phyloP scores from a whole-genome alignment of 306 rosid species.

The Luffa acutangula region DNA sequence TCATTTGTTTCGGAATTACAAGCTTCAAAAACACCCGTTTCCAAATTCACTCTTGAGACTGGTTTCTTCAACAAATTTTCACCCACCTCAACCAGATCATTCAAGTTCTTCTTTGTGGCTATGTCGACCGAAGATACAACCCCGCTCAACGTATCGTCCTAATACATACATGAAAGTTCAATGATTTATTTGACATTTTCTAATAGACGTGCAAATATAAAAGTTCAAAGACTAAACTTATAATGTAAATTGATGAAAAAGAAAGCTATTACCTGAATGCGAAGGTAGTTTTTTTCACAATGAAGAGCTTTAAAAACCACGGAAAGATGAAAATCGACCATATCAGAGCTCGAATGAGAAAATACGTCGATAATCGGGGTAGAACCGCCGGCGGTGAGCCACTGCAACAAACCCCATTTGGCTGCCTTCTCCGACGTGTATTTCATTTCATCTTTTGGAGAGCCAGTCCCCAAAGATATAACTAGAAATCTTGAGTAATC shows the following conservation, averaged over 20 bases:
- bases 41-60: conserved; percentile 25
- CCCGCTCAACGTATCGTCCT: conserved; percentile 44
- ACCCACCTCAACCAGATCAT: conserved; percentile 35
- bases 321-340: conserved; percentile 44
- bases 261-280: conserved; percentile 30
- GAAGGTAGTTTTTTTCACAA: conserved; percentile 30
- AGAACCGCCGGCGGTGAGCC: conserved; percentile 34
- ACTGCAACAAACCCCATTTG: conserved; percentile 42
- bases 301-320: conserved; percentile 31
- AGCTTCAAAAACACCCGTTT: conserved; percentile 24
- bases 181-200: too few relatives aligned
- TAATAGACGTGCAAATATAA: too few relatives aligned
- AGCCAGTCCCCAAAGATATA: conserved; percentile 52
- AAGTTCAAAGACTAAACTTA: too few relatives aligned
- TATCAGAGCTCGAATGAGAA: conserved; percentile 32
- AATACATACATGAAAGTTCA: neutral
- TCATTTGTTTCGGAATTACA: conserved; percentile 24
- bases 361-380: conserved; percentile 36
- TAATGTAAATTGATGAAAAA: neutral
- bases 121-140: conserved; percentile 18
- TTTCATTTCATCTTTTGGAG: conserved; percentile 29
- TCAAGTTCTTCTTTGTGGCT: conserved; percentile 26
- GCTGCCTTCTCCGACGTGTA: conserved; percentile 34
- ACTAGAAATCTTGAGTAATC: conserved; percentile 32
- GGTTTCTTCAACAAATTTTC: conserved; percentile 20